Conservation (phyloP, 1,139 yeast species). For the Pichia kudriavzevii region DNA sequence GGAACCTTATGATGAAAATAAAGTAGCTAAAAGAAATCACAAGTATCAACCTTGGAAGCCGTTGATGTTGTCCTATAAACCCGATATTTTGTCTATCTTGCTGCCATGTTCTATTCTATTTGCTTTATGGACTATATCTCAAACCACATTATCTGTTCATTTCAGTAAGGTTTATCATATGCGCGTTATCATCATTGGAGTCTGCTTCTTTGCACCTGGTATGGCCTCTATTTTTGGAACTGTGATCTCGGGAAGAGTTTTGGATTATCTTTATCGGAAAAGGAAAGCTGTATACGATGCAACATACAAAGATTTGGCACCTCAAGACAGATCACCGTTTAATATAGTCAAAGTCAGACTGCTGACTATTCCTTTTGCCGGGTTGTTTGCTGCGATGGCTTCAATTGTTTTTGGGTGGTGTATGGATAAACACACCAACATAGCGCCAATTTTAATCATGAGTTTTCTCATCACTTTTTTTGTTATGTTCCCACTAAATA, state of each 20-base stretch:
- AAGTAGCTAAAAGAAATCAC: conserved; percentile 19
- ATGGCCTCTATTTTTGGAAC: conserved; percentile 51
- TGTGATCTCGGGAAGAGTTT: conserved; percentile 36
- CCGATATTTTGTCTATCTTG: conserved; percentile 26
- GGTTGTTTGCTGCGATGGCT: conserved; percentile 32
- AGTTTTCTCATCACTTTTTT: conserved; percentile 48
- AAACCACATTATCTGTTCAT: conserved; percentile 56
- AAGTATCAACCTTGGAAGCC: conserved; percentile 39
- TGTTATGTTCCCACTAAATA: conserved; percentile 43
- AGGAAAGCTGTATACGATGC: conserved; percentile 22
- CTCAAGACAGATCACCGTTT: conserved; percentile 28
- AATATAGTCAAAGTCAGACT: conserved; percentile 44
- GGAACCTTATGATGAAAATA: conserved; percentile 18
- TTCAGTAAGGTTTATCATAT: conserved; percentile 43
- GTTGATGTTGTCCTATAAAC: conserved; percentile 33
- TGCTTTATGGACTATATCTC: conserved; percentile 61
- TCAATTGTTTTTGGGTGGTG: conserved; percentile 67
- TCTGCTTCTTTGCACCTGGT: conserved; percentile 56
- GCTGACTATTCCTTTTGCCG: conserved; percentile 32
- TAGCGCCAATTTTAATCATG: conserved; percentile 50
- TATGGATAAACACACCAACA: conserved; percentile 37
- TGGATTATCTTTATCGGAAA: conserved; percentile 39
- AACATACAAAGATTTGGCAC: conserved; percentile 12
- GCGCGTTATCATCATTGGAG: conserved; percentile 48
- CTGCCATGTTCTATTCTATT: conserved; percentile 56